These are phyloP conservation scores for Priceomyces fermenticarens DNA, from an alignment of 805 yeast genomes.

Conservation along the genomic window DNA sequence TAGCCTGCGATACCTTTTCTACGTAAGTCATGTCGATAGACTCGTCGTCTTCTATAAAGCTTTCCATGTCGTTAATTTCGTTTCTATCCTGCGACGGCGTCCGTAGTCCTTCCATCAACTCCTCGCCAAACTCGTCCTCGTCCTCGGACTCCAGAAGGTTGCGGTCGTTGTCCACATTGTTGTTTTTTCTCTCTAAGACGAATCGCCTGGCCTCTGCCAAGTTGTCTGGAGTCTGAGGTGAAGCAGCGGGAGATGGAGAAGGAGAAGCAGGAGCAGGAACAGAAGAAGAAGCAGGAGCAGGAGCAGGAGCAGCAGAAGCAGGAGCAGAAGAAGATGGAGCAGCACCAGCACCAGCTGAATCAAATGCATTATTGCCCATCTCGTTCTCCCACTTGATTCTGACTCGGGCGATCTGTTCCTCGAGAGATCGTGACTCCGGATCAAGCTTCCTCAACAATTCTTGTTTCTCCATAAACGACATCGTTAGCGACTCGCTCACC, in stretches of 20 bases:
- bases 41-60: conserved; percentile 20
- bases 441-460: conserved; percentile 22
- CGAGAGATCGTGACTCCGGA: conserved; percentile 21
- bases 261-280: not conserved
- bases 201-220: conserved; percentile 18
- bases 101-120: conserved; percentile 30
- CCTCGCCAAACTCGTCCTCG: conserved; percentile 35
- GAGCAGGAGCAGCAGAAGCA: not conserved
- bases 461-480: conserved; percentile 35
- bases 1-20: conserved; percentile 7
- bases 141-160: conserved; percentile 13
- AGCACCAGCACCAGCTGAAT: not conserved
- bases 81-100: conserved; percentile 33
- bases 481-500: conserved; percentile 34
- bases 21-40: conserved; percentile 12
- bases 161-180: not conserved
- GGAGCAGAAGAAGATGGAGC: not conserved
- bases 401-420: conserved; percentile 6
- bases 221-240: conserved; percentile 5
- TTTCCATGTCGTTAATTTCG: conserved; percentile 26
- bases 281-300: not conserved
- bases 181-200: conserved; percentile 7
- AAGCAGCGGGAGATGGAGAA: not conserved
- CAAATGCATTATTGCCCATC: too few relatives aligned
- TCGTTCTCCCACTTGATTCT: not conserved